Evolutionary conservation across 2,329 filamentous ascomycete genomes (phyloP), one percentile per base, ranked within the genome.

Genomic region (Fusarium neocosmosporiellum): DNA sequence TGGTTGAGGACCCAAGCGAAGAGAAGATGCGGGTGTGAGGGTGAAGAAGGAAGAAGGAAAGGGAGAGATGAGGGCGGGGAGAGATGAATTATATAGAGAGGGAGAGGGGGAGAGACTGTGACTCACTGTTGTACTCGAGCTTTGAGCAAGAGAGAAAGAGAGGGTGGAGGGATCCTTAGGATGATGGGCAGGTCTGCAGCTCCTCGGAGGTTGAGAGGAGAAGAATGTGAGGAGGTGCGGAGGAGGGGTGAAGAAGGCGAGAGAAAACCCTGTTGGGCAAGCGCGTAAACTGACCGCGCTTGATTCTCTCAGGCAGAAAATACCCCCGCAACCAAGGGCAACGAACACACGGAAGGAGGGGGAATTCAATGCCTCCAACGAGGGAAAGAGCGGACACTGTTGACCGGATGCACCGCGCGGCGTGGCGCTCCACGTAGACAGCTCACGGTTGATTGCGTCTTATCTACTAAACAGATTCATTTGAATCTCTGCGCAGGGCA

Each of bases 91-190:
- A 59, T 59, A 69, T 65, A 70, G 46, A 37, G 46, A 37, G 37
- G 36, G n/a, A n/a, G 24, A 14, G 22, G 20, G 29, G 11, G 22
- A n/a, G 29, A 16, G 61, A 8, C 22, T 50, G 65, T 74, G 66
- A 76, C 64, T 75, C 74, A 75, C 65, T 59, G 66, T 72, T 46
- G 33, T 2, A 24, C 48, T 54, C 29, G 13, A 46, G 22, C 20
- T 46, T 46, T 46, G 46, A 36, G 24, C 14, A 36, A 39, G 24
- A 63, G 53, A 16, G n/a, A 27, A 39, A 31, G 22, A 27, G 36
- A 59, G 8, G n/a, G 34, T 41, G 43, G 24, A 16, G n/a, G n/a
- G 16, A 31, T 16, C 29, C 34, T 71, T 65, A 72, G 62, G 62
- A 18, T 29, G 16, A 29, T 14, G 39, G 24, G 7, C 39, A 34